Percentiles rank a stretch among this genome's conserved stretches.
These are phyloP conservation scores for Bipolaris oryzae DNA, from an alignment of 2,329 filamentous ascomycete genomes.

Conservation along the genomic window DNA sequence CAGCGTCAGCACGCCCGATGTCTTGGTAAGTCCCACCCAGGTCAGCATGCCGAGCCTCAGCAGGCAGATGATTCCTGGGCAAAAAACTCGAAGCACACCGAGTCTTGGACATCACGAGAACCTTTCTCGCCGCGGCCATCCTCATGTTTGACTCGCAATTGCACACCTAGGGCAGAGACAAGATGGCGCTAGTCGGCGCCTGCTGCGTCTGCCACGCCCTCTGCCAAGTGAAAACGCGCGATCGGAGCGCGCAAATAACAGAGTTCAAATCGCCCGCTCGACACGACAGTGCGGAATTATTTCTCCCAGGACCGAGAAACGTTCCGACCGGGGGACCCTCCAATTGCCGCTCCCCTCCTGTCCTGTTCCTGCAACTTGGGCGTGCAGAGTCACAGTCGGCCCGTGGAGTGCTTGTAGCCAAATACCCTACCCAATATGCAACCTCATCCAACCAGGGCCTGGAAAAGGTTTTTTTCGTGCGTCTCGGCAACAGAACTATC, in stretches of 20 bases:
- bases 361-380: slow-evolving; percentile 5
- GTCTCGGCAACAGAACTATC: neutral
- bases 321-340: neutral
- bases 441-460: slow-evolving; percentile 1
- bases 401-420: neutral
- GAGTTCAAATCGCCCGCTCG: neutral
- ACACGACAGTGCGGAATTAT: neutral
- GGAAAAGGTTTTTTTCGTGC: neutral
- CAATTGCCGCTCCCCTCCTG: neutral
- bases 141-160: neutral
- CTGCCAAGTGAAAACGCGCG: neutral
- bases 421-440: neutral
- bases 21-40: neutral
- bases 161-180: neutral
- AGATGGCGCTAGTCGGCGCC: slow-evolving; percentile 10
- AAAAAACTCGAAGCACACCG: neutral
- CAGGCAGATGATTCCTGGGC: slow-evolving; percentile 12
- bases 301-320: slow-evolving; percentile 3
- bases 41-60: slow-evolving; percentile 1
- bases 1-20: neutral
- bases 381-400: slow-evolving; percentile 4
- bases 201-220: neutral
- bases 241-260: neutral
- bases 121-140: neutral
- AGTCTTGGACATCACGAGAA: slow-evolving; percentile 9